Percentiles rank a stretch among this genome's conserved stretches.
phyloP scores from a whole-genome alignment of 169 alveolate species.

The Amoebophrya sp. region DNA sequence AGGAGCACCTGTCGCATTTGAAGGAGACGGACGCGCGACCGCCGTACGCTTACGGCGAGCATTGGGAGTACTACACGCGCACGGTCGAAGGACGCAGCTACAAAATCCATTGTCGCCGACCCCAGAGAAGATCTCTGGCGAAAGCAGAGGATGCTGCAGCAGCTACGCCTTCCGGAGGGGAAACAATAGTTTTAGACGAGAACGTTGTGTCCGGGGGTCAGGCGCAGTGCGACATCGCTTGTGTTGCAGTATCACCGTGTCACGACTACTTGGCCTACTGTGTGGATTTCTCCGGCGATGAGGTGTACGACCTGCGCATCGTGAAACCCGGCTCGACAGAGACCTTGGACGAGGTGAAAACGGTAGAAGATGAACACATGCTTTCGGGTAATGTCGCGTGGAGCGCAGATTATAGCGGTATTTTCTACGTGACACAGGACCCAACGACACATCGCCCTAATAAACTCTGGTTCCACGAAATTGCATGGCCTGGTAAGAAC shows the following conservation, averaged over 20 bases:
- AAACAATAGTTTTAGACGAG: neutral
- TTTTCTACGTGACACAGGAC: slow-evolving; percentile 12
- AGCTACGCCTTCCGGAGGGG: neutral
- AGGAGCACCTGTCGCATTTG: slow-evolving; percentile 8
- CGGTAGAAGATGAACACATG: neutral
- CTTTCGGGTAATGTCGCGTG: neutral
- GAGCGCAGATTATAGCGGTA: neutral
- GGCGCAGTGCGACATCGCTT: neutral
- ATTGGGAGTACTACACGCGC: neutral
- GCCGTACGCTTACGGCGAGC: neutral
- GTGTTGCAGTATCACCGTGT: neutral
- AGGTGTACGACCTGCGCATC: neutral
- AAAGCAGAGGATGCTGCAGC: neutral
- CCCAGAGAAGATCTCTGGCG: neutral
- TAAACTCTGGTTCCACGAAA: neutral
- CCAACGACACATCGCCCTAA: neutral
- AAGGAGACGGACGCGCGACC: slow-evolving; percentile 12
- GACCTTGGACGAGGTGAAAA: neutral
- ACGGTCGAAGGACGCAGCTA: neutral
- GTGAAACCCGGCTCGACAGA: neutral
- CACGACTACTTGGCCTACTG: neutral
- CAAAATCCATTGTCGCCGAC: neutral
- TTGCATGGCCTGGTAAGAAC: neutral
- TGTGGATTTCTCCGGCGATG: slow-evolving; percentile 21
- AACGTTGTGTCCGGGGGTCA: neutral